Evolutionary conservation across 495 filamentous ascomycete species (phyloP), one percentile per base, ranked within the genome.

Genomic region (Aspergillus homomorphus): DNA sequence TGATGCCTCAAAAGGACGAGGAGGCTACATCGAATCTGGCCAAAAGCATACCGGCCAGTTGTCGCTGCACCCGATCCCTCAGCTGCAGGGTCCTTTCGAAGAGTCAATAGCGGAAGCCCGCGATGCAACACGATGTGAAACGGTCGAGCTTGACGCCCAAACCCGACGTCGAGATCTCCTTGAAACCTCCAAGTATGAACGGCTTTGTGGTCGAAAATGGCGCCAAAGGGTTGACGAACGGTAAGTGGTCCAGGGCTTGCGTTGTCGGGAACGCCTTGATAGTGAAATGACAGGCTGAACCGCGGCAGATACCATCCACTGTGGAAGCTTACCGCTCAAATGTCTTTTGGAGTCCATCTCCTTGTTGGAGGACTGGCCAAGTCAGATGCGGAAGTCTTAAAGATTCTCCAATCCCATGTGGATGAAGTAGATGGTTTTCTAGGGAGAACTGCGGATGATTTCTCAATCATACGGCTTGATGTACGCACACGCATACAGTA

Each of bases 361-460:
- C 76, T 98, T 30, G 85, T 93, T 33, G 87, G 92, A 63, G 83
- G 84, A 49, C 82, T 95, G 60, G 93, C 94, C 18, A 96, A 91
- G 72, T 92, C 89, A 57, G 88, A 97, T 43, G 79, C 83, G 18
- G 86, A 92, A 59, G 93, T 97, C 16, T 84, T 96, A 62, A 86
- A 83, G 46, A 98, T 98, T 49, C 82, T 98, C 46, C 90, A 96
- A 68, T 84, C 80, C 19, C 94, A 98, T 71, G 92, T 98, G 46
- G 86, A 96, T 67, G 95, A 97, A 68, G 80, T 98, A 38, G 94
- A 98, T 69, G 85, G 87, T 57, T 97, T 96, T 69, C 73, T 97
- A 14, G 89, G 94, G 64, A 82, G 85, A 33, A 91, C 90, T 0
- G 82, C 88, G 12, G 91, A 94, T 57, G 93, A 97, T 69, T 89